Percentiles rank a stretch among this genome's conserved stretches.
phyloP scores from a whole-genome alignment of 345 rosid species.

The Corchorus capsularis region DNA sequence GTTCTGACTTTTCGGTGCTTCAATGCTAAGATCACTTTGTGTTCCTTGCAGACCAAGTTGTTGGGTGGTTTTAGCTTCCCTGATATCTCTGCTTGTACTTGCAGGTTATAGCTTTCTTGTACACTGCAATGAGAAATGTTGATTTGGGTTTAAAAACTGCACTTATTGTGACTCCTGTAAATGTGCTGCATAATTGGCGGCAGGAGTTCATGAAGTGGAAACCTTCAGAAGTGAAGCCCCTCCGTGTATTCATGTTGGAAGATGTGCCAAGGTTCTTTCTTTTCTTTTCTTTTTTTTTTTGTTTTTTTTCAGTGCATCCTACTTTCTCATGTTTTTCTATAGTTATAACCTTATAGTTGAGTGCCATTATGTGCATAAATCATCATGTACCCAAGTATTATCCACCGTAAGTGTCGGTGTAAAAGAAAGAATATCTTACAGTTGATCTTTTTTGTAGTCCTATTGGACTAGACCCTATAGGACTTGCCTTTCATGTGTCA shows the following conservation, averaged over 20 bases:
- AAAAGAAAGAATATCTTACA: conserved; percentile 8
- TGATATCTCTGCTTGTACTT: conserved; percentile 28
- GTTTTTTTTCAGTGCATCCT: not conserved
- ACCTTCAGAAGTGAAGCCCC: conserved; percentile 86
- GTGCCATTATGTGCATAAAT: not conserved
- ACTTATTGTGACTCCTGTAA: conserved; percentile 95
- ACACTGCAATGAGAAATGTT: conserved; percentile 89
- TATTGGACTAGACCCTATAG: not conserved
- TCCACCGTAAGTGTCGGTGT: not conserved
- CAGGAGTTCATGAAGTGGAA: conserved; percentile 93
- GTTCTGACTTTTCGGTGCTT: not conserved
- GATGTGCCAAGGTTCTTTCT: conserved; percentile 87
- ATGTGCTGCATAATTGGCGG: conserved; percentile 99
- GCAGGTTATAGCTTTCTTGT: conserved; percentile 97
- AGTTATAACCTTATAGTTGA: not conserved
- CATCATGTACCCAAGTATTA: conserved; percentile 1
- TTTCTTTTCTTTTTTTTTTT: too few relatives aligned
- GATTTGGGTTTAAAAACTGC: conserved; percentile 91
- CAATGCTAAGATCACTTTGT: not conserved
- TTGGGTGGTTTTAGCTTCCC: conserved; percentile 19
- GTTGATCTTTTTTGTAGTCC: not conserved
- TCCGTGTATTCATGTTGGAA: conserved; percentile 92
- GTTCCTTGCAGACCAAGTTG: not conserved
- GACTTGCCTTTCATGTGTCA: not conserved
- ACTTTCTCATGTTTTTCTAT: not conserved